These are phyloP conservation scores for Penicillium verrucosum DNA, from an alignment of 2,329 filamentous ascomycete species.

Conservation along the genomic window DNA sequence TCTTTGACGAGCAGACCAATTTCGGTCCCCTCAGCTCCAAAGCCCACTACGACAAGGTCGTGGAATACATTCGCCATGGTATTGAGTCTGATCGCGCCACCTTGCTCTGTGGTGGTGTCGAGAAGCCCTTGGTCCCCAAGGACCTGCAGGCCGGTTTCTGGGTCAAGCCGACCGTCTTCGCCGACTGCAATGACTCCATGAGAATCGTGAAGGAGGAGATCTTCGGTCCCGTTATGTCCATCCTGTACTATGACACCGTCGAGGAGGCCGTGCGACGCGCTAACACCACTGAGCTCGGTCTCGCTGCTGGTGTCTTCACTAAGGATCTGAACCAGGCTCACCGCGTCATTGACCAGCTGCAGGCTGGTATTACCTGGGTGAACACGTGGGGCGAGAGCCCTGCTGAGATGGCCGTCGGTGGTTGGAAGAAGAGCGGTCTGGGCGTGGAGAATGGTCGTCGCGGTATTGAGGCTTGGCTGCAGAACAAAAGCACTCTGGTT, in stretches of 20 bases:
- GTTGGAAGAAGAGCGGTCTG: slow-evolving; percentile 87
- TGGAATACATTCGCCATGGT: slow-evolving; percentile 72
- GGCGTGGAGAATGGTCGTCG: slow-evolving; percentile 81
- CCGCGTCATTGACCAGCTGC: slow-evolving; percentile 64
- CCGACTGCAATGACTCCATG: slow-evolving; percentile 80
- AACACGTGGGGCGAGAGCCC: slow-evolving; percentile 93
- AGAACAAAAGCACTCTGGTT: slow-evolving; percentile 83
- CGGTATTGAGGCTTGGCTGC: slow-evolving; percentile 76
- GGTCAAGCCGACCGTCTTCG: slow-evolving; percentile 81
- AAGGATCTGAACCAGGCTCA: slow-evolving; percentile 72
- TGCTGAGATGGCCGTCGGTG: slow-evolving; percentile 87
- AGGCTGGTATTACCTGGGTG: slow-evolving; percentile 87
- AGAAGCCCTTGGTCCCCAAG: slow-evolving; percentile 55
- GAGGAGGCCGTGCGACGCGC: slow-evolving; percentile 69
- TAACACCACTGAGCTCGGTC: slow-evolving; percentile 72
- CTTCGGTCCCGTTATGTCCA: slow-evolving; percentile 82
- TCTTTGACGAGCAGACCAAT: slow-evolving; percentile 71
- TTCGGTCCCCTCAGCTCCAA: slow-evolving; percentile 79
- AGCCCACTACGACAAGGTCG: slow-evolving; percentile 72
- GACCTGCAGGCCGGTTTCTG: slow-evolving; percentile 67
- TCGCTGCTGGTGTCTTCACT: slow-evolving; percentile 82
- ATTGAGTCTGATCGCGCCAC: slow-evolving; percentile 69
- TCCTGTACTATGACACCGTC: slow-evolving; percentile 68
- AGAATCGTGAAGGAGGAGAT: slow-evolving; percentile 77
- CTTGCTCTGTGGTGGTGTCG: slow-evolving; percentile 67